phyloP scores from a whole-genome alignment of 2,329 filamentous ascomycete species.

The Dactylonectria macrodidyma region DNA sequence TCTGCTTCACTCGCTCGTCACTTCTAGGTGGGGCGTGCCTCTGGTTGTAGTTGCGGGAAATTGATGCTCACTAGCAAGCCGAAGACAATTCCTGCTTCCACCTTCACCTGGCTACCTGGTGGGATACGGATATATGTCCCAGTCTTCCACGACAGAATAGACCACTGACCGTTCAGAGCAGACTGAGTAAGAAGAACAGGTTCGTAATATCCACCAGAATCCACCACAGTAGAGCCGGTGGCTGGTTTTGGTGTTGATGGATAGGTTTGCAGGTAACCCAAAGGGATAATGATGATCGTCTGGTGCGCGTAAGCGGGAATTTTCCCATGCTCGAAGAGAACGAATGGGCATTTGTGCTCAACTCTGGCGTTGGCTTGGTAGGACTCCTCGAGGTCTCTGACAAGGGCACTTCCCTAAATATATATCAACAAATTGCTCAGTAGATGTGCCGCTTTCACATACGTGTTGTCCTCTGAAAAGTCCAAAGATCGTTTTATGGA shows the following conservation, averaged over 20 bases:
- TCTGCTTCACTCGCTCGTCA: neutral
- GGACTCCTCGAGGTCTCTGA: neutral
- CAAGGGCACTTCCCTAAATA: neutral
- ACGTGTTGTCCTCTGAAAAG: neutral
- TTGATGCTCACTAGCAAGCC: neutral
- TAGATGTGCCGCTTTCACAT: neutral
- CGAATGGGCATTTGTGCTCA: neutral
- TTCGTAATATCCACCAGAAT: neutral
- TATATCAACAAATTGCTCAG: neutral
- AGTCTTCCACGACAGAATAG: neutral
- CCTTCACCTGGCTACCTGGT: neutral
- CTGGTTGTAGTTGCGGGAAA: neutral
- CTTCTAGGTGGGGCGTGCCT: neutral
- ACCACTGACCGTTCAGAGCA: neutral
- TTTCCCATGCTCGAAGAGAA: neutral
- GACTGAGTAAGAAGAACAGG: neutral
- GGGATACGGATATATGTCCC: neutral
- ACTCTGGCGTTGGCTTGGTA: neutral
- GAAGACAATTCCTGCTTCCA: neutral
- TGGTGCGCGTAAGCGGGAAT: neutral
- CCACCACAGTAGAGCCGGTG: neutral
- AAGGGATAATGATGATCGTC: neutral
- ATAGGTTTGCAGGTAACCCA: neutral
- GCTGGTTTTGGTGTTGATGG: neutral
- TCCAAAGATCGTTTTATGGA: neutral